Conservation (phyloP, 164 flowering plant species). For the Magnolia sinica region DNA sequence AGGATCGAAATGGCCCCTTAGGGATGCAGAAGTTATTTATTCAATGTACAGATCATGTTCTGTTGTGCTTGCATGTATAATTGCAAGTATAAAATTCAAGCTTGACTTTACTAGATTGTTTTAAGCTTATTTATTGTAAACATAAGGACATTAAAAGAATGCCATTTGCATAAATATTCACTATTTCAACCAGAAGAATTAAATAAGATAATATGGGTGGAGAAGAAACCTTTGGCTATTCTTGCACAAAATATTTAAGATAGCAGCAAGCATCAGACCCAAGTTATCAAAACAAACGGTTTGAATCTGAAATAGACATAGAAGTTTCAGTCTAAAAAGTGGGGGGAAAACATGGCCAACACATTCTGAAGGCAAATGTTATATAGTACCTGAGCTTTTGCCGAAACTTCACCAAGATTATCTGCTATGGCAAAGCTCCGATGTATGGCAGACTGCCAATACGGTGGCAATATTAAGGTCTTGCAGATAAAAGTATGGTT, state of each 20-base stretch:
- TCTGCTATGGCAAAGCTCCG: slow-evolving; percentile 87
- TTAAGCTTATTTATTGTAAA: neutral
- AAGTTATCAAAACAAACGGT: slow-evolving; percentile 88
- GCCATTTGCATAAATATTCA: neutral
- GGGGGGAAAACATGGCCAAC: slow-evolving; percentile 1
- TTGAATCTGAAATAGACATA: slow-evolving; percentile 67
- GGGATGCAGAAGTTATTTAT: neutral
- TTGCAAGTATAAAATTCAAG: neutral
- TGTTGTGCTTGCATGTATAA: neutral
- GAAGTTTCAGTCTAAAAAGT: neutral
- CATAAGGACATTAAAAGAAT: neutral
- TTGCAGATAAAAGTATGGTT: neutral
- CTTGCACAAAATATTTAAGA: slow-evolving; percentile 55
- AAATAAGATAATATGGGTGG: slow-evolving; percentile 1
- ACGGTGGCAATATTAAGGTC: slow-evolving; percentile 1
- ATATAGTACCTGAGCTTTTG: slow-evolving; percentile 77
- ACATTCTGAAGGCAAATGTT: neutral
- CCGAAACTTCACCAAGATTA: slow-evolving; percentile 94
- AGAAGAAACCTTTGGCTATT: slow-evolving; percentile 59
- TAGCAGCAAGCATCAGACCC: slow-evolving; percentile 84
- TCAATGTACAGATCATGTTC: neutral
- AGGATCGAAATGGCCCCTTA: neutral
- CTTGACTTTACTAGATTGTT: neutral
- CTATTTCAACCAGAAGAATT: neutral
- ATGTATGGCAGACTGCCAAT: slow-evolving; percentile 77